Base-by-base conservation (phyloP, 2,329 filamentous ascomycete species). In the Aspergillus quadrilineatus region DNA sequence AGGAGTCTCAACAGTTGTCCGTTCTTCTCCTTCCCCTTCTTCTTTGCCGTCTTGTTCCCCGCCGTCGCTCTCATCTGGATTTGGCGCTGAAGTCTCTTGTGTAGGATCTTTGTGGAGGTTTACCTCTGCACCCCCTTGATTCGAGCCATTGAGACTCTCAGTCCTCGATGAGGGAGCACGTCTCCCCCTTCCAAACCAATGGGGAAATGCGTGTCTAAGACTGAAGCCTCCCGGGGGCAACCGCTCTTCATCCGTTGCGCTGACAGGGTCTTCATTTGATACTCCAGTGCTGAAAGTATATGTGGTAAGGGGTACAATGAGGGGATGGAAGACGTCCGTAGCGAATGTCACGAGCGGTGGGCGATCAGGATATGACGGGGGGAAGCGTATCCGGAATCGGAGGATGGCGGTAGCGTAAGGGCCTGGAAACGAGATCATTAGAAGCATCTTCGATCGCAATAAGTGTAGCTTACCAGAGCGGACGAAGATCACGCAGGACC, bases 281-380 rank as follows among this genome's bases (percentile, higher is more conserved):
- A 89, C 85, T 56, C 89, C 87, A 60, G 90, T 92, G 42, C 90
- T 89, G 77, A 96, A 95, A 69, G 90, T 94, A 75, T 96, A 95
- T 3, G 91, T 96, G n/a, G 92, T 96, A 60, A 95, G 81, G 37
- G 94, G 92, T 6, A 92, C 92, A 63, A 97, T 87, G 42, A 99
- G 81, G 15, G 93, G 93, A 72, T 99, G 93, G 73, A 97, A 99
- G 64, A 97, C 88, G 71, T 97, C 93, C 64, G 90, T 95, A 45
- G 86, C 84, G 74, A 99, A 96, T 53, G 88, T 93, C 63, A 99
- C 85, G 15, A 92, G 80, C 8, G 94, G 94, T 50, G 93, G 90
- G 17, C 90, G 77, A 50, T 81, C 77, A 10, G 93, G 93, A 71
- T 95, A 97, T 39, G 83, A 82, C 59, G 88, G 81, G 36, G 92